Evolutionary conservation across 805 yeast species (phyloP).

Genomic region (Komagataella populi): DNA sequence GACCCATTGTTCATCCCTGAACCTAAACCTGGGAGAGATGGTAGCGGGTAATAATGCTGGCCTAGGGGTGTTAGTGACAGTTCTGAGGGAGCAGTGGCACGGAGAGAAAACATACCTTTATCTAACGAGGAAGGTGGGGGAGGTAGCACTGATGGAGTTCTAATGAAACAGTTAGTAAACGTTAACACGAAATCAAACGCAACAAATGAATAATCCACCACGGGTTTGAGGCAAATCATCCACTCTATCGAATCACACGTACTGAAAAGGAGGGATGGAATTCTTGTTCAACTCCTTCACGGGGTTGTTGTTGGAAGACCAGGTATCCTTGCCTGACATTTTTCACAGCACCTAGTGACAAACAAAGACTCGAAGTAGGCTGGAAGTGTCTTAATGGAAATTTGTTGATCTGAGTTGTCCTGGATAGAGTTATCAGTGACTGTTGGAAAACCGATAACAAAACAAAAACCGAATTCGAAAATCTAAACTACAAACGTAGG

Average conservation of each 20-base stretch:
- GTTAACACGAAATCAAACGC: neutral
- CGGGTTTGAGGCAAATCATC: neutral
- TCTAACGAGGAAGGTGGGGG: neutral
- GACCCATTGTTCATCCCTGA: conserved; percentile 25
- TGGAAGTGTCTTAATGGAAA: neutral
- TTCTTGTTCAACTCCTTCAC: neutral
- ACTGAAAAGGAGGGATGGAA: conserved; percentile 1
- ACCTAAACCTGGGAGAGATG: conserved; percentile 36
- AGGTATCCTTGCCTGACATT: neutral
- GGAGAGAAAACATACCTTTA: neutral
- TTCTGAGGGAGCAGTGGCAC: neutral
- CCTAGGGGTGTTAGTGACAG: conserved; percentile 14
- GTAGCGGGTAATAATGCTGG: conserved; percentile 35
- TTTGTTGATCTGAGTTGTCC: neutral
- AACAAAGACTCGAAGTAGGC: neutral
- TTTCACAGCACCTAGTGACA: neutral
- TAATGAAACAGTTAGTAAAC: neutral
- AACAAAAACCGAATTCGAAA: neutral
- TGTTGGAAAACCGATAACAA: neutral
- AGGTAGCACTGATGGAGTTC: neutral
- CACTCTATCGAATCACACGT: neutral
- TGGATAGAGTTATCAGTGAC: neutral
- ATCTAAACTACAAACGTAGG: neutral
- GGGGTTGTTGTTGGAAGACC: neutral
- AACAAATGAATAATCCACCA: neutral